phyloP scores from a whole-genome alignment of 331 rosid species.

The Quercus phellos region DNA sequence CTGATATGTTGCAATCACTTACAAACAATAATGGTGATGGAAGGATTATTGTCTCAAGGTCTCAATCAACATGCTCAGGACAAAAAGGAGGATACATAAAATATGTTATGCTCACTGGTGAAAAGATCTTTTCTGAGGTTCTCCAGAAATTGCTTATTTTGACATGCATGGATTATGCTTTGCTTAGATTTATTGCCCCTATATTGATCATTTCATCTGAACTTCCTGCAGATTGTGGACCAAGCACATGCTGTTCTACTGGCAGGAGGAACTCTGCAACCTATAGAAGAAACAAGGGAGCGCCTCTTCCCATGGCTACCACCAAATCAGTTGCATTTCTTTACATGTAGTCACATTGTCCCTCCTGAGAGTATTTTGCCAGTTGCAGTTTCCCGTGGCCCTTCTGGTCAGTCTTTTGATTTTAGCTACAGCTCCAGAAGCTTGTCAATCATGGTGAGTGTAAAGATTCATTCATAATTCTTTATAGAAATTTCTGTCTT shows the following conservation, averaged over 20 bases:
- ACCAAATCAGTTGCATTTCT: constrained; percentile 59
- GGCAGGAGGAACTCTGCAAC: constrained; percentile 93
- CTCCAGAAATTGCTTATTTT: constrained; percentile 23
- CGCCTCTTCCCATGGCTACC: constrained; percentile 82
- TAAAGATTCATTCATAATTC: constrained; percentile 9
- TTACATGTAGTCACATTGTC: constrained; percentile 85
- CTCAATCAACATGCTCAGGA: constrained; percentile 30
- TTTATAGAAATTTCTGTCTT: neutral
- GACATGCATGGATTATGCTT: neutral
- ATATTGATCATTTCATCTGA: constrained; percentile 24
- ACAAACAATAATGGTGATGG: constrained; percentile 80
- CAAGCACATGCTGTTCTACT: constrained; percentile 85
- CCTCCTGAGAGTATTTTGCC: constrained; percentile 86
- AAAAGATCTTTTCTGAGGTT: constrained; percentile 91
- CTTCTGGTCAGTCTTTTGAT: constrained; percentile 78
- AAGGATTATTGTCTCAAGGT: constrained; percentile 74
- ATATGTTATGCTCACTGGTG: constrained; percentile 89
- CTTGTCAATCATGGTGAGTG: constrained; percentile 53
- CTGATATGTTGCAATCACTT: constrained; percentile 59
- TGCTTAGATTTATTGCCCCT: constrained; percentile 6
- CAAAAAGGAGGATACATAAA: constrained; percentile 65
- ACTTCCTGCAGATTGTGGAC: constrained; percentile 58
- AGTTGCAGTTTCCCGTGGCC: constrained; percentile 74
- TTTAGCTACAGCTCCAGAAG: constrained; percentile 80
- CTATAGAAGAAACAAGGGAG: constrained; percentile 88